phyloP scores from a whole-genome alignment of 2,329 filamentous ascomycete genomes.

The Hymenoscyphus scutula region DNA sequence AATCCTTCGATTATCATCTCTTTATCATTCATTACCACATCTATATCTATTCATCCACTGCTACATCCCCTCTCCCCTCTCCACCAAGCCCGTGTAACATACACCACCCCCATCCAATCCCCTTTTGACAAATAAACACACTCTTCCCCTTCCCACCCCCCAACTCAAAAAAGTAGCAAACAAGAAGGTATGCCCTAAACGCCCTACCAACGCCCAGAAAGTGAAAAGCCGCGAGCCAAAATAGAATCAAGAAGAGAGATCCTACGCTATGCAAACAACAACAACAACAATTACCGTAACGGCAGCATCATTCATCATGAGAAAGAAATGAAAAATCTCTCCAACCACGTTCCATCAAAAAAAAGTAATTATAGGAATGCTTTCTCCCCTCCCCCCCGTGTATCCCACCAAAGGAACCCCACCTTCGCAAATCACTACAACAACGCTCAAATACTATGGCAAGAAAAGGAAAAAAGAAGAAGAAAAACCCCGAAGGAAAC shows the following conservation, averaged over 20 bases:
- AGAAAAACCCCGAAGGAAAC: background rate
- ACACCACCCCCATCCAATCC: background rate
- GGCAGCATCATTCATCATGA: no score
- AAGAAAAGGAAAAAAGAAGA: no score
- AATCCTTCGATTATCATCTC: background rate
- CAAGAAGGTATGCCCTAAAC: background rate
- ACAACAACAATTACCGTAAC: background rate
- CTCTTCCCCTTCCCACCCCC: background rate
- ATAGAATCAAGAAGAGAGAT: background rate
- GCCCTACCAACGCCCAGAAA: background rate
- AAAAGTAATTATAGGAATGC: background rate
- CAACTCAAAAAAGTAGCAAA: background rate
- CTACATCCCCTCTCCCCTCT: background rate
- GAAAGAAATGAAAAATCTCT: background rate
- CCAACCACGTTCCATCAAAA: background rate
- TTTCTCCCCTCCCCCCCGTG: background rate
- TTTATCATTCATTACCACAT: constrained; percentile 1
- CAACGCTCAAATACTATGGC: background rate
- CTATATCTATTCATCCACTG: background rate
- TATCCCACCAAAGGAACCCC: background rate
- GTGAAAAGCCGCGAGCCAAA: background rate
- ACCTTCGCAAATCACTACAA: no score
- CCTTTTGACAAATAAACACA: background rate
- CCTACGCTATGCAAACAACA: constrained; percentile 3
- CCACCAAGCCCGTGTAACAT: background rate